These are phyloP conservation scores for Pseudozyma pruni DNA, from an alignment of 1,284 basidiomycete species.

Conservation along the genomic window DNA sequence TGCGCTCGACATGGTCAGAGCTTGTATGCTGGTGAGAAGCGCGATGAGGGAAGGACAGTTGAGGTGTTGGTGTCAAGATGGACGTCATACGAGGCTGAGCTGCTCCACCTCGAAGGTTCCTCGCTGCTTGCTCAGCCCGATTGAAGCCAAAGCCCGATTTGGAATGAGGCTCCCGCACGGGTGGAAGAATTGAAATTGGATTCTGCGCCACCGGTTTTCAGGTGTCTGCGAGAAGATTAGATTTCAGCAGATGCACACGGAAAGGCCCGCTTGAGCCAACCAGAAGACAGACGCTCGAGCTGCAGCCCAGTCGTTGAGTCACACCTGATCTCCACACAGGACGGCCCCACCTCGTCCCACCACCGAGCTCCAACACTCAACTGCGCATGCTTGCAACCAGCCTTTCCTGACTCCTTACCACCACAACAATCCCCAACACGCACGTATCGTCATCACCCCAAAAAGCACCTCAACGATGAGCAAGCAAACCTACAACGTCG, in stretches of 20 bases:
- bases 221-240: slow-evolving; percentile 7
- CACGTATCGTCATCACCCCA: too few species aligned
- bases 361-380: not conserved
- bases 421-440: not conserved
- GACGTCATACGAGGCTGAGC: not conserved
- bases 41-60: not conserved
- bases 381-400: too few species aligned
- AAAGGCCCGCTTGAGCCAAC: slow-evolving; percentile 13
- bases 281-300: slow-evolving; percentile 11
- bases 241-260: slow-evolving; percentile 1
- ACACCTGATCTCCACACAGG: too few species aligned
- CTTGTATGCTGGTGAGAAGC: not conserved
- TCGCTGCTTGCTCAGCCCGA: not conserved
- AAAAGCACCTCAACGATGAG: slow-evolving; percentile 15
- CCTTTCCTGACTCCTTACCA: not conserved
- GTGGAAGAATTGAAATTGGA: slow-evolving; percentile 14
- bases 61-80: not conserved
- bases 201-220: too few species aligned
- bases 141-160: not conserved
- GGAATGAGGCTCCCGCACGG: slow-evolving; percentile 1
- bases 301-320: slow-evolving; percentile 19
- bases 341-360: slow-evolving; percentile 5
- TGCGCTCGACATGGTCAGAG: slow-evolving; percentile 37
- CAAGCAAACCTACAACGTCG: slow-evolving; percentile 48
- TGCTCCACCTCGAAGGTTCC: not conserved